phyloP scores from a whole-genome alignment of 306 rosid genomes.

The Pterocarpus santalinus region DNA sequence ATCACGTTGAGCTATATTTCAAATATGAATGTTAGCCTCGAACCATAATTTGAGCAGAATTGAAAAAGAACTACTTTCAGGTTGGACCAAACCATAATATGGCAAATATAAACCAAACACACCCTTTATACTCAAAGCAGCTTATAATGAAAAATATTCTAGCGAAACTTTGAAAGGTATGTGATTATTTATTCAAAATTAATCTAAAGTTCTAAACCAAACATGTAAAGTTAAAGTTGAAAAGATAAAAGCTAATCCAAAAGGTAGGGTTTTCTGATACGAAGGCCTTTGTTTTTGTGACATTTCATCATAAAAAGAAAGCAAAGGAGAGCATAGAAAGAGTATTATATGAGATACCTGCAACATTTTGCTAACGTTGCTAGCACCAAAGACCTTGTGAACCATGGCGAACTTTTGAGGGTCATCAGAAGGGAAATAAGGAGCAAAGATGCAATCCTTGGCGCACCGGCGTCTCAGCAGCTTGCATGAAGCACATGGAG shows the following conservation, averaged over 20 bases:
- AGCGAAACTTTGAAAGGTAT: no score
- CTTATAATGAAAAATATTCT: no score
- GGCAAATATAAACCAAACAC: no score
- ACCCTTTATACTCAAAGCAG: no score
- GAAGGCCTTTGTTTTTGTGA: background rate
- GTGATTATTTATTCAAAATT: no score
- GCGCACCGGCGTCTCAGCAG: constrained; percentile 88
- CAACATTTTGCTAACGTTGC: constrained; percentile 93
- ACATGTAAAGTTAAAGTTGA: no score
- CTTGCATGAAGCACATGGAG: constrained; percentile 99
- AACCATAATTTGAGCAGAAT: no score
- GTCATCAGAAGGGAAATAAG: constrained; percentile 88
- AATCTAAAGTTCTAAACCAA: no score
- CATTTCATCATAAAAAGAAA: background rate
- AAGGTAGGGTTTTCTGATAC: background rate
- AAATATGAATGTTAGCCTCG: no score
- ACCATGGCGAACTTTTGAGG: constrained; percentile 91
- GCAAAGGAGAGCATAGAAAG: background rate
- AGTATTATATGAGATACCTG: constrained; percentile 60
- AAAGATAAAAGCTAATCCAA: background rate
- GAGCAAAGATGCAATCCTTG: constrained; percentile 85
- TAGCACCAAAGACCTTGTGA: constrained; percentile 97
- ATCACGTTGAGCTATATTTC: no score
- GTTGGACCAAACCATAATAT: no score
- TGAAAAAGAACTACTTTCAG: no score